phyloP scores from a whole-genome alignment of 1,139 yeast genomes.

The Blastobotrys serpentis region DNA sequence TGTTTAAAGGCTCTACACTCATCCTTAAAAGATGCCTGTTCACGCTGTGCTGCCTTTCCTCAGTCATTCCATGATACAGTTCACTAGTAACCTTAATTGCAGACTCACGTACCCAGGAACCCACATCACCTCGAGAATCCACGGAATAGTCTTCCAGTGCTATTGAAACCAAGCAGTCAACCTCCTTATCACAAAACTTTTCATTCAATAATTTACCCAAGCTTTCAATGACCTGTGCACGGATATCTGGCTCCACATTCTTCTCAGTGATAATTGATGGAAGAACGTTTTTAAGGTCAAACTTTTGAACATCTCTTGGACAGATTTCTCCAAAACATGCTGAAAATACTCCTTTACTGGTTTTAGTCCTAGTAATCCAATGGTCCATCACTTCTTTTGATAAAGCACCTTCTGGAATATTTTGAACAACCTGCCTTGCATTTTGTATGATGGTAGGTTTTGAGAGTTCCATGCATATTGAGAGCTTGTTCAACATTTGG shows the following conservation, averaged over 20 bases:
- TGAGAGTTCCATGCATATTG: background rate
- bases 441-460: constrained; percentile 2
- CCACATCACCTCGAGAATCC: constrained; percentile 48
- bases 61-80: constrained; percentile 9
- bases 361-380: background rate
- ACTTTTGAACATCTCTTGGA: constrained; percentile 1
- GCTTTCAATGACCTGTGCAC: constrained; percentile 20
- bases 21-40: constrained; percentile 50
- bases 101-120: constrained; percentile 63
- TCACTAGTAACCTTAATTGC: constrained; percentile 38
- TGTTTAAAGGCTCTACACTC: constrained; percentile 52
- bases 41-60: constrained; percentile 22
- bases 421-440: background rate
- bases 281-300: constrained; percentile 10
- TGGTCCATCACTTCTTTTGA: background rate
- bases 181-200: background rate
- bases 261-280: background rate
- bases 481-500: constrained; percentile 3
- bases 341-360: constrained; percentile 19
- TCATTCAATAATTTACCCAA: constrained; percentile 13
- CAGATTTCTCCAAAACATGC: constrained; percentile 18
- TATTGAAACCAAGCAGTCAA: constrained; percentile 2
- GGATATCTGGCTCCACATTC: constrained; percentile 7
- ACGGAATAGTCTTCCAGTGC: constrained; percentile 39
- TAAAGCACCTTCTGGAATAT: background rate